These are phyloP conservation scores for Haematococcus sp. DNA, from an alignment of 139 green algal species.

Conservation along the genomic window DNA sequence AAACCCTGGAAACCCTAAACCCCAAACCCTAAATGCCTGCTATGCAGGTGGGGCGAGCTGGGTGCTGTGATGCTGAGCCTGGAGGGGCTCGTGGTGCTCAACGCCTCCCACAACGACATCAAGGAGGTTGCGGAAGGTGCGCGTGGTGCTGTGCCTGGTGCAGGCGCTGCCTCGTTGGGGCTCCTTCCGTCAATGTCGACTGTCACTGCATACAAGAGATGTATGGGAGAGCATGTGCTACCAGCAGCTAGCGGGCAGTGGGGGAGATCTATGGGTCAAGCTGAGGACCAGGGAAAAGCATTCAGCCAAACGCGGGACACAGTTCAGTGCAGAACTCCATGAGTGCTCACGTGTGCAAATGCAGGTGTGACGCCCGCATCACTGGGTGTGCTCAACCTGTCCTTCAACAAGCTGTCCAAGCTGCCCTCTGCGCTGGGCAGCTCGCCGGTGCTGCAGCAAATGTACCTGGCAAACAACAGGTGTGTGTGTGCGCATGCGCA, in stretches of 20 bases:
- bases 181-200: no score
- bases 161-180: no score
- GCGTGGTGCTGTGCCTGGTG: neutral
- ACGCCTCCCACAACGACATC: slow-evolving; percentile 37
- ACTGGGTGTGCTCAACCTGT: slow-evolving; percentile 51
- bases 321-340: neutral
- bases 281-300: no score
- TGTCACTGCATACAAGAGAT: no score
- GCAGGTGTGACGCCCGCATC: slow-evolving; percentile 27
- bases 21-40: no score
- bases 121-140: slow-evolving; percentile 28
- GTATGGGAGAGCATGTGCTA: no score
- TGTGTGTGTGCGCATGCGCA: slow-evolving; percentile 12
- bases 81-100: slow-evolving; percentile 40
- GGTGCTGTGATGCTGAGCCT: slow-evolving; percentile 18
- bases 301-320: no score
- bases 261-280: no score
- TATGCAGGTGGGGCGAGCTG: slow-evolving; percentile 15
- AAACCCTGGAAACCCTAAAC: no score
- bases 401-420: slow-evolving; percentile 46
- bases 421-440: slow-evolving; percentile 34
- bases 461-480: slow-evolving; percentile 21
- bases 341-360: no score
- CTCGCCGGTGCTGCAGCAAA: slow-evolving; percentile 43
- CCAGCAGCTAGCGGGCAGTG: no score